A percentile compares a stretch with the other conserved stretches of the same genome.
These are phyloP conservation scores for Penicillium canescens DNA, from an alignment of 495 filamentous ascomycete species.

Conservation along the genomic window DNA sequence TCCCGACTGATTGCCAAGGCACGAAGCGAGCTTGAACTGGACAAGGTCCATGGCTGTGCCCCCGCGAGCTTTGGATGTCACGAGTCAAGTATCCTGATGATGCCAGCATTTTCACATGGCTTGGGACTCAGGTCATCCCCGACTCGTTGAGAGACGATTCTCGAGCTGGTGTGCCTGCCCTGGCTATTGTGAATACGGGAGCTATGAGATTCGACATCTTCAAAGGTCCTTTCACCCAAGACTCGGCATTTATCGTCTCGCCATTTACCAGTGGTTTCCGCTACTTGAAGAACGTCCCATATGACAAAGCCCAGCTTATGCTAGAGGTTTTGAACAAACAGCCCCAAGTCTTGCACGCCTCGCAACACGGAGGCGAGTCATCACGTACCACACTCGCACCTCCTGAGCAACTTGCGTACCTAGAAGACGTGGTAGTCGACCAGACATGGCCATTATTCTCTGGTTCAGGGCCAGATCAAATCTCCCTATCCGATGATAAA, in stretches of 20 bases:
- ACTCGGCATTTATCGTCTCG: slow-evolving; percentile 80
- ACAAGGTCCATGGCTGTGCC: slow-evolving; percentile 76
- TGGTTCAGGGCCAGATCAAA: slow-evolving; percentile 14
- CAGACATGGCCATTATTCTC: background rate
- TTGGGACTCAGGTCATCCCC: slow-evolving; percentile 73
- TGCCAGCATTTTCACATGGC: slow-evolving; percentile 76
- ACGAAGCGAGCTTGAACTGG: slow-evolving; percentile 69
- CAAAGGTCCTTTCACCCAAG: slow-evolving; percentile 83
- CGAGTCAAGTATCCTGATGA: slow-evolving; percentile 68
- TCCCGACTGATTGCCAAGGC: slow-evolving; percentile 68
- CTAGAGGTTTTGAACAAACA: slow-evolving; percentile 73
- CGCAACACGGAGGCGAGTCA: slow-evolving; percentile 14
- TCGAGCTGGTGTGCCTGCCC: slow-evolving; percentile 52
- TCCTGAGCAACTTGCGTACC: slow-evolving; percentile 36
- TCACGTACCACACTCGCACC: slow-evolving; percentile 31
- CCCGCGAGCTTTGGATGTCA: slow-evolving; percentile 76
- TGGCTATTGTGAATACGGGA: slow-evolving; percentile 85
- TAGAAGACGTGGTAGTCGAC: slow-evolving; percentile 9
- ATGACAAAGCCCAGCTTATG: slow-evolving; percentile 66
- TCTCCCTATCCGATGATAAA: slow-evolving; percentile 22
- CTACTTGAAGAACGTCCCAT: slow-evolving; percentile 80
- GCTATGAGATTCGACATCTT: slow-evolving; percentile 95
- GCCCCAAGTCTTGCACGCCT: slow-evolving; percentile 50
- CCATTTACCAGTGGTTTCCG: slow-evolving; percentile 82
- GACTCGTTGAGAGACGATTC: slow-evolving; percentile 53